Conservation (phyloP, 176 grass and related monocot species). For the Pharus latifolius region DNA sequence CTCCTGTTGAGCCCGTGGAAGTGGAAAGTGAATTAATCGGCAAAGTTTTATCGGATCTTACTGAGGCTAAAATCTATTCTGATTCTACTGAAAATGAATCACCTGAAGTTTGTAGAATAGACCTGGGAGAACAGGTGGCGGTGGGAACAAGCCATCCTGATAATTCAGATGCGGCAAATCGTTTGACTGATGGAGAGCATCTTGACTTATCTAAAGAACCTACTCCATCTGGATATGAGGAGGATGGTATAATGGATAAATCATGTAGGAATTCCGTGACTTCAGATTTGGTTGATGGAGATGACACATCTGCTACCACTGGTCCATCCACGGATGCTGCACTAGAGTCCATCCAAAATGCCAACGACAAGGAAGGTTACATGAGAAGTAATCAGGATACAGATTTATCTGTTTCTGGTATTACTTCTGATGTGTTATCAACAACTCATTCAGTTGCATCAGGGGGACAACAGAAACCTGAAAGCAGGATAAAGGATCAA, state of each 20-base stretch:
- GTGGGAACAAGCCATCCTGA: background rate
- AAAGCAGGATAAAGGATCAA: constrained; percentile 30
- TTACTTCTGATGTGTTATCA: background rate
- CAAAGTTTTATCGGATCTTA: constrained; percentile 13
- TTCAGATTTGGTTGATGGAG: constrained; percentile 8
- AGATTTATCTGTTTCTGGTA: background rate
- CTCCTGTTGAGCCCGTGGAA: background rate
- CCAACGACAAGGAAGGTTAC: constrained; percentile 17
- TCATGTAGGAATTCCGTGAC: background rate
- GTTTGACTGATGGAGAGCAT: constrained; percentile 6
- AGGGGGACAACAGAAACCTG: constrained; percentile 24
- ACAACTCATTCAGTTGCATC: too few relatives aligned
- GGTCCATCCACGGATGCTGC: constrained; percentile 22
- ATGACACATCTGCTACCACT: background rate
- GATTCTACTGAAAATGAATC: constrained; percentile 18
- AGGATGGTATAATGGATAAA: background rate
- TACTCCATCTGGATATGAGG: constrained; percentile 2
- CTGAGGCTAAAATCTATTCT: constrained; percentile 12
- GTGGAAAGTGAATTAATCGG: background rate
- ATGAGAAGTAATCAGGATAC: constrained; percentile 19
- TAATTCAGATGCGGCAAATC: constrained; percentile 7
- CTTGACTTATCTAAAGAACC: constrained; percentile 12
- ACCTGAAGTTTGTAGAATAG: background rate
- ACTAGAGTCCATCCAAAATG: constrained; percentile 13
- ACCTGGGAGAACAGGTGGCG: constrained; percentile 14